Conservation (phyloP, 371 early-diverging fungal genomes). For the Mucor lusitanicus region DNA sequence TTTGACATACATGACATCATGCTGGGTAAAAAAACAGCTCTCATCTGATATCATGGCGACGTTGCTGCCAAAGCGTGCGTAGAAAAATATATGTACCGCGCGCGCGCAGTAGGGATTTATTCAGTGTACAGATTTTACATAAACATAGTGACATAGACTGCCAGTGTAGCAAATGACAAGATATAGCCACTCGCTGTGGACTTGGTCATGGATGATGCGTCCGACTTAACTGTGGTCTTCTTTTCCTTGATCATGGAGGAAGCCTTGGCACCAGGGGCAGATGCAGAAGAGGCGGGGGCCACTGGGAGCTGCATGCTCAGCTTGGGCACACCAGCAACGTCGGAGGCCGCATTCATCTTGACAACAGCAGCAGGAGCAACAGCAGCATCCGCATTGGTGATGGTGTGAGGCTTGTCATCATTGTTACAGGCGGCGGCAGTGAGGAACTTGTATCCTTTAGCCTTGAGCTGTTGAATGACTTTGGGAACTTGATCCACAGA, state of each 20-base stretch:
- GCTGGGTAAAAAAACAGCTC: too few species aligned
- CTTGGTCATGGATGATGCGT: not conserved
- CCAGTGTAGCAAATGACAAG: not conserved
- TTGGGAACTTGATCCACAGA: slow-evolving; percentile 48
- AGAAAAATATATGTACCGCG: too few species aligned
- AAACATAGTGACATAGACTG: not conserved
- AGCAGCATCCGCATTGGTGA: not conserved
- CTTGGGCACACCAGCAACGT: not conserved
- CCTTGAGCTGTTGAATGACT: slow-evolving; percentile 27
- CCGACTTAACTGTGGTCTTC: not conserved
- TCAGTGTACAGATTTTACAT: not conserved
- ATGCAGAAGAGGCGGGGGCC: not conserved
- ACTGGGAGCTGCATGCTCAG: not conserved
- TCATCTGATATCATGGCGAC: too few species aligned
- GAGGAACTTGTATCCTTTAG: slow-evolving; percentile 27
- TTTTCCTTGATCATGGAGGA: not conserved
- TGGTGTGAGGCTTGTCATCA: slow-evolving; percentile 34
- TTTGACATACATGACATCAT: too few species aligned
- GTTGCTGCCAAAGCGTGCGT: too few species aligned
- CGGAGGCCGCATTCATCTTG: not conserved
- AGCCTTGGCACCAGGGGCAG: not conserved
- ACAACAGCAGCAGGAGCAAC: not conserved
- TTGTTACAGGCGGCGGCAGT: slow-evolving; percentile 46
- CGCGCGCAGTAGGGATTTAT: too few species aligned
- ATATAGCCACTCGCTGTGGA: not conserved